Evolutionary conservation across 805 yeast genomes (phyloP), one percentile per base, ranked within the genome.

Genomic region (Kregervanrija pseudodelftensis): DNA sequence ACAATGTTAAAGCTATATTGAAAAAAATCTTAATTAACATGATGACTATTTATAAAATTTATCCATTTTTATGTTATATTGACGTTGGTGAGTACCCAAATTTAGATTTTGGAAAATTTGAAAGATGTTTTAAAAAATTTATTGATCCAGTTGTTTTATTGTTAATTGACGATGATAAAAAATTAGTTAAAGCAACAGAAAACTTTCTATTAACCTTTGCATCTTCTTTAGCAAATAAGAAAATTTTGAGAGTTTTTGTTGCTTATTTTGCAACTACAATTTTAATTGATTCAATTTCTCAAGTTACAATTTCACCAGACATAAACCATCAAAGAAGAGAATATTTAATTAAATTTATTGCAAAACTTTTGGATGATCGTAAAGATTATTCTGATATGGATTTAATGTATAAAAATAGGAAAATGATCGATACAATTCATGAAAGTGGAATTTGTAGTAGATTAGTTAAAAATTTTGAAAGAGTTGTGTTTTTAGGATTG

Each of bases 401-500:
- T 3, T 4, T 40, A 5, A 13, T 51, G 35, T 40, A 40, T 30
- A 37, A 39, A 12, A 17, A 43, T 14, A 35, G 28, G 13, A 33
- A 51, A 15, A 12, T 47, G 2, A 33, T 49, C 31, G 43, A 9
- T 12, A 13, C 15, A 32, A 44, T 46, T 35, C 67, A 63, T 46
- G 42, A 42, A 1, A 38, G 45, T 10, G 56, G 55, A 1, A 35
- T 64, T 9, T 70, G 73, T 44, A 47, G 53, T 0, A 44, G 60
- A 11, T 49, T 74, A 1, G 58, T 69, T 9, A 62, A 69, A 4
- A 57, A 69, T 5, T 59, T 76, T 41, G 85, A 80, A 41, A 70
- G 77, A 42, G 73, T 77, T 5, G 54, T 78, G 30, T 65, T 77
- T 30, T 53, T 77, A 16, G 74, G 77, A 1, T 57, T 81, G 10